Conservation (phyloP, 1,139 yeast genomes). For the Saccharomycopsis hybrid region DNA sequence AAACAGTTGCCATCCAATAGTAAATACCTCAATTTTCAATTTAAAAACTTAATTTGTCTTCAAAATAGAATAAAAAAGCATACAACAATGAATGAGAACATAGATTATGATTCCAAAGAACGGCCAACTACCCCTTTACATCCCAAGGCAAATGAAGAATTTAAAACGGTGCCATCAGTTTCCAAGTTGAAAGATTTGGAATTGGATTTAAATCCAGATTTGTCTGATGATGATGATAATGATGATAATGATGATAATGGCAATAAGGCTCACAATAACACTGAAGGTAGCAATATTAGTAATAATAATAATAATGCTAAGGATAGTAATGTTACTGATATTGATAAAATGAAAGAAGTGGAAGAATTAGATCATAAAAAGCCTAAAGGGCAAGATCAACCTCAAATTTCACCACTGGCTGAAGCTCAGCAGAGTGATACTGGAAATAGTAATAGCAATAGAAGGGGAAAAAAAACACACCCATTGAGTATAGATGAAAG, state of each 20-base stretch:
- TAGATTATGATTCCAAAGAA: constrained; percentile 6
- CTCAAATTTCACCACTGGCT: no score
- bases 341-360: no score
- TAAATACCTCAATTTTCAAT: no score
- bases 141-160: constrained; percentile 41
- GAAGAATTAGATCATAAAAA: no score
- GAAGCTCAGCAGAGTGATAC: no score
- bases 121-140: constrained; percentile 43
- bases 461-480: not conserved
- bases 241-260: not conserved
- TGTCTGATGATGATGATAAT: constrained; percentile 18
- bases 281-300: not conserved
- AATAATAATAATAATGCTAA: not conserved
- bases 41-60: no score
- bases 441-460: not conserved
- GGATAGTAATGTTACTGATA: not conserved
- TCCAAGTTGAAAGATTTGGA: constrained; percentile 21
- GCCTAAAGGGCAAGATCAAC: no score
- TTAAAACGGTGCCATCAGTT: constrained; percentile 22
- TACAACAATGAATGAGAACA: not conserved
- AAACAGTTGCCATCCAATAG: no score
- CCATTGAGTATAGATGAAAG: constrained; percentile 6
- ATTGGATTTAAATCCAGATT: constrained; percentile 29
- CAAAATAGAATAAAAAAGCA: no score
- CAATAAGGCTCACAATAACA: not conserved